Conservation (phyloP, 306 rosid genomes). For the Fragaria vesca region DNA sequence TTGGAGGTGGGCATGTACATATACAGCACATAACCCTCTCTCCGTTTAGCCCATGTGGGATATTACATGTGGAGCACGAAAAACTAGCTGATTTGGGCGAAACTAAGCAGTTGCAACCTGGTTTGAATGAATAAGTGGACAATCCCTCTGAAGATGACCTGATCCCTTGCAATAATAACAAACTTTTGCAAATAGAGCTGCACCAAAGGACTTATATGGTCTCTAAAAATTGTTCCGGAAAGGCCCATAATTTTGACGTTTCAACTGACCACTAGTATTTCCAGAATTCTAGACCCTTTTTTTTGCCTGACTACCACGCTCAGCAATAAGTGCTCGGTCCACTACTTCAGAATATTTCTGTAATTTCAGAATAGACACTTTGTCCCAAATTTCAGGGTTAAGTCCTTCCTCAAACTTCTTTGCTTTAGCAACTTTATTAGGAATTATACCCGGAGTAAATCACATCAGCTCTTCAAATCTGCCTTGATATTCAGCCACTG, state of each 20-base stretch:
- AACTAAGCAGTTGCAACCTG: background rate
- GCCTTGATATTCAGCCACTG: background rate
- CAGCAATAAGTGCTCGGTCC: background rate
- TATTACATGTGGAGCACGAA: background rate
- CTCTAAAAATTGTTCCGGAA: too few species aligned
- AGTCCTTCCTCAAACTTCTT: background rate
- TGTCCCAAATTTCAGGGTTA: background rate
- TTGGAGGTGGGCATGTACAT: too few species aligned
- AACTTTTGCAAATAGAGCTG: background rate
- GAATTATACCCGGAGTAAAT: background rate
- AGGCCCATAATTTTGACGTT: background rate
- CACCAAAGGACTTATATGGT: too few species aligned
- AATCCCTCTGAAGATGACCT: background rate
- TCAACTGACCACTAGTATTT: too few species aligned
- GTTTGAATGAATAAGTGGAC: background rate
- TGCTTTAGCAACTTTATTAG: background rate
- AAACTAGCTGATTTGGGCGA: background rate
- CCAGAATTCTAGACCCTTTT: too few species aligned
- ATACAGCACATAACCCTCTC: too few species aligned
- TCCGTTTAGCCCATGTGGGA: too few species aligned
- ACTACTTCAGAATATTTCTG: background rate
- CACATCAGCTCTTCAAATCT: background rate
- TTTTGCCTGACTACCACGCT: too few species aligned
- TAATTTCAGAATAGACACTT: background rate
- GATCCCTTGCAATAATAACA: too few species aligned